These are phyloP conservation scores for Solidago caesia DNA, from an alignment of 129 eudicot genomes.

Conservation along the genomic window DNA sequence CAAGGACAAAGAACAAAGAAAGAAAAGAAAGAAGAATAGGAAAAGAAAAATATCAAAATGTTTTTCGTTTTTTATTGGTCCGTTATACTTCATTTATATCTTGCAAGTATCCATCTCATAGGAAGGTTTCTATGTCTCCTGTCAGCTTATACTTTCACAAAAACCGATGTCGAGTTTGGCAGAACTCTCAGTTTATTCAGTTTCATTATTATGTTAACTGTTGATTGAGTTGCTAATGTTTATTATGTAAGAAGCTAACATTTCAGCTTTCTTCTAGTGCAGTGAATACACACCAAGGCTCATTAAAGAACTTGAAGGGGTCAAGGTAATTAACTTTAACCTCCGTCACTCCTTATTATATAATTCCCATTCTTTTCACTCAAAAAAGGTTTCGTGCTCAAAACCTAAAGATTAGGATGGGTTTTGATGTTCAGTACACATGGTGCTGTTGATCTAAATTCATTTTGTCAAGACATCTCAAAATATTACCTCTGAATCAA, in stretches of 20 bases:
- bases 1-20: not conserved
- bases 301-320: slow-evolving; percentile 79
- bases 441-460: not conserved
- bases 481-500: not conserved
- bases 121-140: too few species aligned
- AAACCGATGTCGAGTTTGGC: too few species aligned
- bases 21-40: not conserved
- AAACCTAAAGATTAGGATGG: not conserved
- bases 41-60: not conserved
- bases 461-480: not conserved
- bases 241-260: slow-evolving; percentile 1
- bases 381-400: not conserved
- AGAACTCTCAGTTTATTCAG: too few species aligned
- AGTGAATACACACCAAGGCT: slow-evolving; percentile 96
- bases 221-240: slow-evolving; percentile 5
- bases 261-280: slow-evolving; percentile 26
- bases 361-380: not conserved
- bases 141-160: too few species aligned
- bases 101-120: not conserved
- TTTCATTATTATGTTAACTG: not conserved
- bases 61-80: not conserved
- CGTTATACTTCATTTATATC: not conserved
- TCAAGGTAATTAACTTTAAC: slow-evolving; percentile 51
- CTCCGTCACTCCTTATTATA: not conserved
- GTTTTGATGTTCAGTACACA: not conserved